Evolutionary conservation across 192 early-diverging fungal species (phyloP), one percentile per base, ranked within the genome.

Genomic region (Backusella macrospora): DNA sequence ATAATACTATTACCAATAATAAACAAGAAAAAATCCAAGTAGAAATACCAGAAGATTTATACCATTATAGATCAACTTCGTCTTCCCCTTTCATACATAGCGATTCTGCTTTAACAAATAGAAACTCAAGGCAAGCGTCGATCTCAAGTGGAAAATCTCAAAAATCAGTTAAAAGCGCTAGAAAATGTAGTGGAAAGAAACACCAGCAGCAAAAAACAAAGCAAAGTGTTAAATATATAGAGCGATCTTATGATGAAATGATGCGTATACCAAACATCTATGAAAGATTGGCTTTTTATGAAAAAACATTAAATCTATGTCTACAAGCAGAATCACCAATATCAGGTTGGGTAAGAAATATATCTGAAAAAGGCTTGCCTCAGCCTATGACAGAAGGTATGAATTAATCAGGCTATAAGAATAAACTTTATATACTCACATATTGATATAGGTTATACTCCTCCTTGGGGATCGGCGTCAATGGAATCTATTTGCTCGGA

Each of bases 191-290:
- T 23, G 42, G 34, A 9, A 43, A 59, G 26, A 59, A 59, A 26
- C 62, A 44, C 1, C 49, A 45, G 16, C 21, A 26, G 26, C 71
- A 64, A 21, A 34, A 46, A 40, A 42, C 18, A 52, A 37, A 42
- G 10, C 73, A 48, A 21, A 44, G 6, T 1, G 16, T 38, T 15
- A 37, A 68, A 37, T 46, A 48, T 10, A 45, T 64, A 29, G 55
- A 76, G 48, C 62, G 76, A 14, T 67, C 70, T 1, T 77, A 77
- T 65, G 70, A 45, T 52, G 76, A 77, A 40, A 77, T 77, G 76
- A 77, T 77, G 70, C 38, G 70, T 38, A 77, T 77, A 59, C 69
- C 76, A 12, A 63, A 71, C 23, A 72, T 72, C 14, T 37, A 65
- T 15, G 70, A 77, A 62, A 45, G 76, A 13, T 55, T 72, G 6